phyloP scores from a whole-genome alignment of 2,329 filamentous ascomycete genomes.

The Xylariaceae sp. region DNA sequence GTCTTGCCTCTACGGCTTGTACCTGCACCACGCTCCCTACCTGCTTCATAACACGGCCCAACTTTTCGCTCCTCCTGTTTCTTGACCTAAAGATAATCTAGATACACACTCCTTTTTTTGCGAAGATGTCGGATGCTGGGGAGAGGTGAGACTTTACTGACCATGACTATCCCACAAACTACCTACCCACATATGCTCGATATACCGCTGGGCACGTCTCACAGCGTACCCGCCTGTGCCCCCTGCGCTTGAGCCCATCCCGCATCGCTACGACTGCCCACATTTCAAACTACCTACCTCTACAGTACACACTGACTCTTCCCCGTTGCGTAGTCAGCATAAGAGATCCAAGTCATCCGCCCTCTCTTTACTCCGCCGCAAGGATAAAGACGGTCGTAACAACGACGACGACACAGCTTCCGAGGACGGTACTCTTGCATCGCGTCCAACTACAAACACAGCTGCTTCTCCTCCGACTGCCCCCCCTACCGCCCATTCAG shows the following conservation, averaged over 20 bases:
- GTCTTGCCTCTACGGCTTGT: background rate
- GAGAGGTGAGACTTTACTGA: constrained; percentile 27
- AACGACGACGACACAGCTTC: constrained; percentile 46
- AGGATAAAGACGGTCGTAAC: constrained; percentile 34
- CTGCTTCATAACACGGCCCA: background rate
- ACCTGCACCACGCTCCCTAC: too few species aligned
- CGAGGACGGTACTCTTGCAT: constrained; percentile 42
- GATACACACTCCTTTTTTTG: constrained; percentile 4
- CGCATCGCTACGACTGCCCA: too few species aligned
- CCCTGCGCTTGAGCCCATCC: too few species aligned
- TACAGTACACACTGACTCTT: too few species aligned
- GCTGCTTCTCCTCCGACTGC: constrained; percentile 29
- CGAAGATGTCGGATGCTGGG: constrained; percentile 33
- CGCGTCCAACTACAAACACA: constrained; percentile 21
- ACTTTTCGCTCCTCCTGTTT: background rate
- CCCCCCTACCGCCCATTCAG: constrained; percentile 32
- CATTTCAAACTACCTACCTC: too few species aligned
- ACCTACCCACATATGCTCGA: background rate
- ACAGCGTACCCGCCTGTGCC: constrained; percentile 3
- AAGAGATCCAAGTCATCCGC: constrained; percentile 53
- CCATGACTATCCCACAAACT: background rate
- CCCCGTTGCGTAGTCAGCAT: constrained; percentile 32
- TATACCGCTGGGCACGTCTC: constrained; percentile 6
- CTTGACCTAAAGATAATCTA: background rate
- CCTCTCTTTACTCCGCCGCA: constrained; percentile 51